Evolutionary conservation across 192 early-diverging fungal species (phyloP).

Genomic region (Mortierella antarctica): DNA sequence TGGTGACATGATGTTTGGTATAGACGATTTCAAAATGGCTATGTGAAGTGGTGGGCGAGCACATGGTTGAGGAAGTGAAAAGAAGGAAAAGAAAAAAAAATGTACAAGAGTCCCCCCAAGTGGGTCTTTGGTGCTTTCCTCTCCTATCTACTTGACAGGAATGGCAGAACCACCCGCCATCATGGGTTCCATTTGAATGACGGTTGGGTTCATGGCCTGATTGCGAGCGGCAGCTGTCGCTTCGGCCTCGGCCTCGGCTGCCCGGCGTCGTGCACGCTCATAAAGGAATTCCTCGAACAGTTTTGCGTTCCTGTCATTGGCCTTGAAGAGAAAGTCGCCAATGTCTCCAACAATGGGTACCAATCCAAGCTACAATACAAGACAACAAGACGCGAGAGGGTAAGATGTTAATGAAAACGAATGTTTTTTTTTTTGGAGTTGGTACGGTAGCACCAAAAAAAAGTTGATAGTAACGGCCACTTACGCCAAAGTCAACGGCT

Average conservation of each 20-base stretch:
- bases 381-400: background rate
- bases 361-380: constrained; percentile 55
- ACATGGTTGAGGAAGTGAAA: too few species aligned
- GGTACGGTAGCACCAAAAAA: background rate
- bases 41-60: too few species aligned
- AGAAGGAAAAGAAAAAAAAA: too few species aligned
- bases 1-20: background rate
- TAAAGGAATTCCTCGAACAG: constrained; percentile 62
- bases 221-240: background rate
- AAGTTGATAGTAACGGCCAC: constrained; percentile 6
- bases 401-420: background rate
- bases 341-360: constrained; percentile 63
- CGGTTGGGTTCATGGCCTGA: background rate
- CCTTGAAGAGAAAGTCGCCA: constrained; percentile 61
- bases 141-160: too few species aligned
- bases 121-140: too few species aligned
- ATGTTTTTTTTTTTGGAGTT: background rate
- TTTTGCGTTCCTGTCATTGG: constrained; percentile 61
- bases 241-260: constrained; percentile 13
- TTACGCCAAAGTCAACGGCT: constrained; percentile 62
- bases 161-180: background rate
- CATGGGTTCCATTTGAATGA: too few species aligned
- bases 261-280: constrained; percentile 25
- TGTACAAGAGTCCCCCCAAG: too few species aligned
- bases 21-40: too few species aligned